These are phyloP conservation scores for Coemansia sp. DNA, from an alignment of 192 early-diverging fungal genomes.

Conservation along the genomic window DNA sequence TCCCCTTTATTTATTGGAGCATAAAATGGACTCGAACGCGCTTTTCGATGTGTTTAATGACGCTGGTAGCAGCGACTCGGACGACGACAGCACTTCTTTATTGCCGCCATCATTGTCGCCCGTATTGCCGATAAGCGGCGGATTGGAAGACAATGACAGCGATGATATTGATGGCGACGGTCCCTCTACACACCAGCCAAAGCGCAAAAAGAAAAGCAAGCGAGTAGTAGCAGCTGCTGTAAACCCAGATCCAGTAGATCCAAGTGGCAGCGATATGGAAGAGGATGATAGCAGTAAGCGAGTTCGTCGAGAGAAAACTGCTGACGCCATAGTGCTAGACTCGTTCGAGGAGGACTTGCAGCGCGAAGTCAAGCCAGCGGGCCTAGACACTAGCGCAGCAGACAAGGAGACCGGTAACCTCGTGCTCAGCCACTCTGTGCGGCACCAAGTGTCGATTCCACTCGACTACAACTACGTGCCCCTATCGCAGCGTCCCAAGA, in stretches of 20 bases:
- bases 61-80: constrained; percentile 14
- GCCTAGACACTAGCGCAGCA: constrained; percentile 56
- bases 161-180: neutral
- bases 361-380: constrained; percentile 66
- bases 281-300: constrained; percentile 29
- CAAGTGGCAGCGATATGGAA: constrained; percentile 13
- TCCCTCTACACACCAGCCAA: neutral
- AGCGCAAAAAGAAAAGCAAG: constrained; percentile 3
- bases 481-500: constrained; percentile 82
- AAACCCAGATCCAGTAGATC: no score
- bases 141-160: neutral
- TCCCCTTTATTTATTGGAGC: neutral
- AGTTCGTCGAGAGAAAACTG: constrained; percentile 18
- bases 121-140: constrained; percentile 7
- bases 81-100: neutral
- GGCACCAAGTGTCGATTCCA: constrained; percentile 95
- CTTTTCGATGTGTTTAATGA: constrained; percentile 57
- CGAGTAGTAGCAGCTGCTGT: no score
- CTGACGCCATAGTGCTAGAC: constrained; percentile 64
- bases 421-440: constrained; percentile 65
- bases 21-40: constrained; percentile 39
- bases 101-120: no score
- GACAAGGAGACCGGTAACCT: constrained; percentile 55
- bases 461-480: constrained; percentile 83
- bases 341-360: constrained; percentile 70